Evolutionary conservation across 1,139 yeast species (phyloP), one percentile per base, ranked within the genome.

Genomic region (Blastobotrys persicus): DNA sequence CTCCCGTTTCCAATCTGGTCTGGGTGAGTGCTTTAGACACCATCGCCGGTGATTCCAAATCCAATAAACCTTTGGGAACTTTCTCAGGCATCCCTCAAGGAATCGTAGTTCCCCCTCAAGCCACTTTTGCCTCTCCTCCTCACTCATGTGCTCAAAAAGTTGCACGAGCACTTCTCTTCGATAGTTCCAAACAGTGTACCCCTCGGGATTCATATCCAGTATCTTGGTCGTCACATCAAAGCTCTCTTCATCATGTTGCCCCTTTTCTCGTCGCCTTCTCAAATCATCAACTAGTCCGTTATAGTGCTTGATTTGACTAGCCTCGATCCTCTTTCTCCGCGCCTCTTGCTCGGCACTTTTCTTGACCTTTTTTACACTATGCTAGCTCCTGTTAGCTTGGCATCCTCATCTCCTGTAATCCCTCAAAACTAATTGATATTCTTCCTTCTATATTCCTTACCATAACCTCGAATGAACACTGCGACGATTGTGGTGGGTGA

Each of bases 31-130:
- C 48, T 77, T 74, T 38, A 92, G 69, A 46, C 88, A 78, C 98
- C 98, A 92, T 17, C 79, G 70, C 31, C 99, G 75, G 65, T 92
- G 98, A 61, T 85, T 86, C 97, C 98, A 92, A 16, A 92, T 83
- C 96, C 98, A 91, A 65, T 92, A 92, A 34, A 91, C 87, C 65
- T 92, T 92, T 1, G 99, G 98, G 57, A 70, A 83, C 51, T 75
- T 68, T 51, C 78, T 79, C 59, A 92, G 70, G 56, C 81, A 77
- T 0, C 68, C 67, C 71, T 85, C 74, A 1, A 83, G 75, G 60
- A 88, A 80, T 33, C 70, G 61, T 46, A 92, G 71, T 58, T 92
- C 98, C 2, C 72, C 67, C 5, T 72, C 73, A 55, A 91, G 72
- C 20, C 77, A 62, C 7, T 65, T 63, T 52, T 68, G 71, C 9